phyloP scores from a whole-genome alignment of 441 rosid species.

The Gossypium schwendimanii region DNA sequence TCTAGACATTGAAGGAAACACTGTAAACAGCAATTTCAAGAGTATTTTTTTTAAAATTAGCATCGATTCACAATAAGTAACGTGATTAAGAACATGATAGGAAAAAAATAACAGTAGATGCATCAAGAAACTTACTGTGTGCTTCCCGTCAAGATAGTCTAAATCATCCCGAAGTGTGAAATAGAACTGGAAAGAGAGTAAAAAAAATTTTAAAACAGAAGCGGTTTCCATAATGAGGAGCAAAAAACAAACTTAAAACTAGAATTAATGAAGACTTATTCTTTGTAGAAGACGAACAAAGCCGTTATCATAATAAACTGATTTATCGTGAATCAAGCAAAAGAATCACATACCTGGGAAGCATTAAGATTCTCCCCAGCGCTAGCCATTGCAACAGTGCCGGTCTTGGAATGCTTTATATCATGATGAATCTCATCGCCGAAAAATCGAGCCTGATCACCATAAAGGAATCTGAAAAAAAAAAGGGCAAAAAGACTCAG shows the following conservation, averaged over 20 bases:
- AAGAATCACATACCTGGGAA: conserved; percentile 59
- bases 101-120: neutral
- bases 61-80: neutral
- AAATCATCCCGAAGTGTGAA: conserved; percentile 79
- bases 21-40: neutral
- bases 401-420: conserved; percentile 77
- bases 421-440: conserved; percentile 82
- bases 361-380: conserved; percentile 97
- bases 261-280: neutral
- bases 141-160: conserved; percentile 96
- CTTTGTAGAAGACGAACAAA: neutral
- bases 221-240: neutral
- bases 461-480: conserved; percentile 59
- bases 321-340: neutral
- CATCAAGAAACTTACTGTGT: conserved; percentile 55
- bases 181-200: conserved; percentile 57
- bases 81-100: neutral
- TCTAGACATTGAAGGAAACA: neutral
- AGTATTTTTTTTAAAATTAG: neutral
- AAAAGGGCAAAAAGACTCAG: neutral
- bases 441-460: conserved; percentile 91
- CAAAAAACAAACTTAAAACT: neutral
- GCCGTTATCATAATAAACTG: neutral
- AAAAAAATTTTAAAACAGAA: conserved; percentile 3
- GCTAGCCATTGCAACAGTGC: conserved; percentile 94